Conservation (phyloP, 768 basidiomycete genomes). For the Russula sp. region DNA sequence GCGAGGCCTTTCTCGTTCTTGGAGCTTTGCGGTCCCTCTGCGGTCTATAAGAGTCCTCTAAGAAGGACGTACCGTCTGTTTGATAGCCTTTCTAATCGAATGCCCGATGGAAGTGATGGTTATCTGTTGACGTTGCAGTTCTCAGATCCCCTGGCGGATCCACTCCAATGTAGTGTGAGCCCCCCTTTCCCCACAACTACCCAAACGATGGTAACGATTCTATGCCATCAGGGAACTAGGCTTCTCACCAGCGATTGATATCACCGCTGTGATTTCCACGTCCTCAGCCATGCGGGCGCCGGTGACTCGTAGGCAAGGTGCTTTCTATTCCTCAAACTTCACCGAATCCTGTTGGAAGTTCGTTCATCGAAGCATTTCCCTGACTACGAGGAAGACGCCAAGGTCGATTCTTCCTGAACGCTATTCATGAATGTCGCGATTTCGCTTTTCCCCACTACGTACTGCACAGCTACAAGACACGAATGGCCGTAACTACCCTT, state of each 20-base stretch:
- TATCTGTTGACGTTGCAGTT: too few species aligned
- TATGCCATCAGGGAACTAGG: background rate
- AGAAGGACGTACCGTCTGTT: background rate
- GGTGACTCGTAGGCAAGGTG: background rate
- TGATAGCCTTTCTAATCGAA: background rate
- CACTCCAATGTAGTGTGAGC: background rate
- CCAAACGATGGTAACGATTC: background rate
- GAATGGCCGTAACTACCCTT: background rate
- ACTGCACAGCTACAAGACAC: background rate
- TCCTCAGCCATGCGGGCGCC: background rate
- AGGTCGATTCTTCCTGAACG: too few species aligned
- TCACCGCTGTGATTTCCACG: background rate
- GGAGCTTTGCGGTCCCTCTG: background rate
- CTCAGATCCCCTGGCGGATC: too few species aligned
- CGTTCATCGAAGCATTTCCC: background rate
- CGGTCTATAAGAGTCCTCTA: background rate
- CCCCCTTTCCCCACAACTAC: background rate
- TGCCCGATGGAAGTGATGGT: too few species aligned
- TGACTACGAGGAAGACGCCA: too few species aligned
- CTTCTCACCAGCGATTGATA: background rate
- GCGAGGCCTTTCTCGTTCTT: background rate
- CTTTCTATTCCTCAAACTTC: background rate
- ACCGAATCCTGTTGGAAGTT: background rate
- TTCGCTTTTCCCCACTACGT: background rate
- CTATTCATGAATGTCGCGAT: background rate